Evolutionary conservation across 192 early-diverging fungal species (phyloP).

Genomic region (Geranomyces variabilis): DNA sequence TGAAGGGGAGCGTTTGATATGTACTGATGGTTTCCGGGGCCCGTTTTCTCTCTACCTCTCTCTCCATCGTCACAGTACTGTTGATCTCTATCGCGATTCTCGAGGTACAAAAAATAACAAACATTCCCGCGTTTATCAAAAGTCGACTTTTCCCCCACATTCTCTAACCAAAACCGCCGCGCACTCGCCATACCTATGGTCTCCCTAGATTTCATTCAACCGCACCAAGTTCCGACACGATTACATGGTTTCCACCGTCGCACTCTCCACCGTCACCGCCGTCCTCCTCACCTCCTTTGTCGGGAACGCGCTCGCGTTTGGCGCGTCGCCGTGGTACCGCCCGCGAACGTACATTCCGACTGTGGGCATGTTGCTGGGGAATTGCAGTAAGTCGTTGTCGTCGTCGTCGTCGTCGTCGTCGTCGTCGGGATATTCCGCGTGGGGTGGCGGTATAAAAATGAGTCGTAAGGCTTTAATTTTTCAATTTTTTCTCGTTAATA

Average conservation of each 20-base stretch:
- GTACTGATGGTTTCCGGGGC: no score
- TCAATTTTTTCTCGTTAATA: background rate
- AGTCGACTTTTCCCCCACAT: no score
- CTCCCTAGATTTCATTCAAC: constrained; percentile 72
- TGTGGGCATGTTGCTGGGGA: constrained; percentile 87
- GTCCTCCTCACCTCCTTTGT: constrained; percentile 56
- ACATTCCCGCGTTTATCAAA: no score
- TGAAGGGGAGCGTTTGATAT: no score
- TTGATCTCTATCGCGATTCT: background rate
- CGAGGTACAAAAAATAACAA: background rate
- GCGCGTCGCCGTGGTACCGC: constrained; percentile 68
- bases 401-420: no score
- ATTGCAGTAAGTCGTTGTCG: constrained; percentile 49
- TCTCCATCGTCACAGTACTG: background rate
- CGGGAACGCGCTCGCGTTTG: constrained; percentile 68
- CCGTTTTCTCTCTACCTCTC: no score
- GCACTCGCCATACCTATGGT: constrained; percentile 17
- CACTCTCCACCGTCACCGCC: constrained; percentile 54
- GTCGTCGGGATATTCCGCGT: no score
- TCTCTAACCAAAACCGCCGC: no score
- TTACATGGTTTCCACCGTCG: constrained; percentile 68
- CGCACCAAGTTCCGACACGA: constrained; percentile 69
- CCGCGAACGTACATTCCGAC: constrained; percentile 85
- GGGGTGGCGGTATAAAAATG: no score
- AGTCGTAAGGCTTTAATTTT: no score